A percentile compares a stretch with the other conserved stretches of the same genome.
These are phyloP conservation scores for Allium sativum DNA, from an alignment of 106 monocot genomes.

Conservation along the genomic window DNA sequence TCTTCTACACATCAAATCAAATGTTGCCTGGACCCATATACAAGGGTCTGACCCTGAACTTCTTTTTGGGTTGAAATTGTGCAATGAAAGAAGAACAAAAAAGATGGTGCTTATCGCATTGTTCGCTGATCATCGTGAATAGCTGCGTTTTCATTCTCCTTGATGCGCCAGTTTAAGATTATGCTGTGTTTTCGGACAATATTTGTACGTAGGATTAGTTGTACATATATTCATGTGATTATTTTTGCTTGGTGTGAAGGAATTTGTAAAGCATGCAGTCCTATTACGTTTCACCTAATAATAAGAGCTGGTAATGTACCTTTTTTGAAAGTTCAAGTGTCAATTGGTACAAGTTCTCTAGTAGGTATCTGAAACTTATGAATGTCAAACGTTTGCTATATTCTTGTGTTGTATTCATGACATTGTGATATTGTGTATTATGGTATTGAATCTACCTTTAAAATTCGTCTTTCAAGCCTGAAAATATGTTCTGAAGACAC, in stretches of 20 bases:
- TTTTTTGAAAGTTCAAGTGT: background rate
- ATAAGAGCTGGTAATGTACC: background rate
- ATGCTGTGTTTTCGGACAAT: too few relatives aligned
- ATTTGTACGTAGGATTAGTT: too few relatives aligned
- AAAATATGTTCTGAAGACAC: background rate
- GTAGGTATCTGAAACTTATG: background rate
- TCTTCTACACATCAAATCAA: background rate
- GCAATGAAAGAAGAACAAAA: background rate
- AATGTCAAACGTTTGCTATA: background rate
- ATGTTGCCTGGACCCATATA: background rate
- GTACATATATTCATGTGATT: too few relatives aligned
- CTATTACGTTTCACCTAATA: too few relatives aligned
- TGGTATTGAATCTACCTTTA: too few relatives aligned
- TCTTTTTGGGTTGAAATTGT: background rate
- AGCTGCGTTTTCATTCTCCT: background rate
- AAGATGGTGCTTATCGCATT: background rate
- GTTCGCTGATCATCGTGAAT: background rate
- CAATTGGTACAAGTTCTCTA: background rate
- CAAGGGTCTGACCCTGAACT: background rate
- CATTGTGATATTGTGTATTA: too few relatives aligned
- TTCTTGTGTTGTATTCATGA: background rate
- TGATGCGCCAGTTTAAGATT: background rate
- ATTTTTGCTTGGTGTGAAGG: too few relatives aligned
- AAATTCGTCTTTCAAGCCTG: background rate
- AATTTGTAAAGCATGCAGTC: too few relatives aligned